Evolutionary conservation across 2,329 filamentous ascomycete species (phyloP), one percentile per base, ranked within the genome.

Genomic region (Pleomassaria siparia): DNA sequence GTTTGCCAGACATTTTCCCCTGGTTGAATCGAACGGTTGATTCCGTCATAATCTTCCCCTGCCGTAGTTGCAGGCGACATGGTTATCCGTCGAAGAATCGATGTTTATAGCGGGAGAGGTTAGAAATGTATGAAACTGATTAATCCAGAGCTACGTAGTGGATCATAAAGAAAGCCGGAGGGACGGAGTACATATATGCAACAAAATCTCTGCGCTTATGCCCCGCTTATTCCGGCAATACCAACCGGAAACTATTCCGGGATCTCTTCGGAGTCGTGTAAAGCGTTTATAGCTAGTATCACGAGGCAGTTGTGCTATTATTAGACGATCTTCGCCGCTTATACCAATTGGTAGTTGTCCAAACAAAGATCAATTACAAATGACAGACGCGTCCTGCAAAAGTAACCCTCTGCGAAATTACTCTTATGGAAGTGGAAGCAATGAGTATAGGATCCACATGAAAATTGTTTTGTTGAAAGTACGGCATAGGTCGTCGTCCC

Each of bases 1-100:
- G 46, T 49, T 29, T 32, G 43, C 50, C 46, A 50, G 11, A 49
- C 18, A 36, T 44, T 43, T n/a, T 44, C 33, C 39, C 45, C 45
- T 21, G 35, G 18, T 13, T 13, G 8, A 20, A 30, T 4, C 4
- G 20, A 13, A 21, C 18, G 20, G 32, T 35, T 18, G 7, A 4
- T 12, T n/a, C n/a, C 28, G 5, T 30, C 28, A 13, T 30, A n/a
- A 4, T 4, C 28, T n/a, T 30, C 28, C 4, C 9, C 12, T 9
- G 5, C 28, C 5, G 13, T 35, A 35, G n/a, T 18, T 16, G 4
- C 7, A 35, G 16, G 11, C 5, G n/a, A 35, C 32, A 35, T 18
- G 16, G n/a, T 7, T 18, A 20, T 4, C 3, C 11, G 32, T 18
- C 5, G 13, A 35, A 16, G n/a, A 13, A 20, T 9, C 3, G 6